These are phyloP conservation scores for Acer negundo DNA, from an alignment of 345 rosid genomes.

Conservation along the genomic window DNA sequence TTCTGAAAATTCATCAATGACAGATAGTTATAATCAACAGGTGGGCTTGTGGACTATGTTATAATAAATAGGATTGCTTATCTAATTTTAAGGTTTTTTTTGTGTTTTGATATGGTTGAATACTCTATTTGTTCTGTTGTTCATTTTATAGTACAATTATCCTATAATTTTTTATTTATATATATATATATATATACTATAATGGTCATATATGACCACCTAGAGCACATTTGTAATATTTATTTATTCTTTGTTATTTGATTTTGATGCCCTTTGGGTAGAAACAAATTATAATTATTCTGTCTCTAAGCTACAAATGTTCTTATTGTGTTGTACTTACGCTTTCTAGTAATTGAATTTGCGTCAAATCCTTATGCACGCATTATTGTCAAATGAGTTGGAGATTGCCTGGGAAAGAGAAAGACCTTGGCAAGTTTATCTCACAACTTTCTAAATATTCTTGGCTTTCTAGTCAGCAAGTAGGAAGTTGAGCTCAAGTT, in stretches of 20 bases:
- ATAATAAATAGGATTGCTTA: background rate
- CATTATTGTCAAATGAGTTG: conserved; percentile 5
- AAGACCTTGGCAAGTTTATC: background rate
- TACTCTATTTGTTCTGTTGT: background rate
- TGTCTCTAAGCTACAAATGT: background rate
- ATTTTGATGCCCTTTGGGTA: background rate
- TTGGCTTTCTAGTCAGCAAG: background rate
- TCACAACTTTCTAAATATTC: background rate
- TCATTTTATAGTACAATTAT: background rate
- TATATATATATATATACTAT: too few relatives aligned
- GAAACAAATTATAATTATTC: background rate
- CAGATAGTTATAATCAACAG: conserved; percentile 95
- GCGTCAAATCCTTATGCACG: background rate
- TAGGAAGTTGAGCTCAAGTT: conserved; percentile 2
- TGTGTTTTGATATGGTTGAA: background rate
- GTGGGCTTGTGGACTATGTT: conserved; percentile 36
- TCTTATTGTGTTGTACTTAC: background rate
- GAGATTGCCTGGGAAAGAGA: conserved; percentile 4
- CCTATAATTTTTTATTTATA: background rate
- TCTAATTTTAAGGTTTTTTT: background rate
- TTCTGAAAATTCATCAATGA: conserved; percentile 89
- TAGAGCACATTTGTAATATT: background rate
- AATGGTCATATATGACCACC: background rate
- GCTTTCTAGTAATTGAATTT: background rate
- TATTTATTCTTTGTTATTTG: background rate